Evolutionary conservation across 257 asterid species (phyloP).

Genomic region (Fraxinus excelsior): DNA sequence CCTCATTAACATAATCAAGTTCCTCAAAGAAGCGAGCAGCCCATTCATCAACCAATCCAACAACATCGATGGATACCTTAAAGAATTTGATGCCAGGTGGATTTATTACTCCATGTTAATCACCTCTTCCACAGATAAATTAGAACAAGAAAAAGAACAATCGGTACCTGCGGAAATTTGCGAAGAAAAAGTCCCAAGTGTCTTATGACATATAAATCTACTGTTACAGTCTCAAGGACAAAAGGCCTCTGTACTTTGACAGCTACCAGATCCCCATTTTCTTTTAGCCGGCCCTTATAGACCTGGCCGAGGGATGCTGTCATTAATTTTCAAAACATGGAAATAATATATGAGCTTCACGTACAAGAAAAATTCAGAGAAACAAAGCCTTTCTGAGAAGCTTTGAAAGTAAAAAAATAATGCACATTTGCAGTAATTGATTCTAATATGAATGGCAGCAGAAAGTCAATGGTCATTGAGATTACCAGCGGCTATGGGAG

Average conservation of each 20-base stretch:
- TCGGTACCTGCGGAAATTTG: constrained; percentile 86
- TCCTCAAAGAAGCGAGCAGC: constrained; percentile 99
- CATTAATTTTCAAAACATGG: constrained; percentile 34
- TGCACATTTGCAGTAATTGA: constrained; percentile 1
- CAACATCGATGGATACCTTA: constrained; percentile 88
- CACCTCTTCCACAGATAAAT: constrained; percentile 20
- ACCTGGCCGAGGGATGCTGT: constrained; percentile 99
- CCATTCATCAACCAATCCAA: constrained; percentile 99
- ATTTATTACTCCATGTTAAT: constrained; percentile 9
- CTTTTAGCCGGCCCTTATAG: constrained; percentile 93
- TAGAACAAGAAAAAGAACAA: constrained; percentile 22
- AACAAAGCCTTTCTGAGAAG: not conserved
- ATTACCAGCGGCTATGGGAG: constrained; percentile 99
- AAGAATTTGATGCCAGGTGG: not conserved
- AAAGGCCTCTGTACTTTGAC: constrained; percentile 99
- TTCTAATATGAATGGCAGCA: not conserved
- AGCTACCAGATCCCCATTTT: constrained; percentile 94
- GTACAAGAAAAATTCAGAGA: constrained; percentile 11
- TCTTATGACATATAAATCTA: constrained; percentile 85
- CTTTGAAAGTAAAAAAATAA: constrained; percentile 8
- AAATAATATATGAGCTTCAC: constrained; percentile 24
- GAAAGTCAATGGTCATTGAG: constrained; percentile 28
- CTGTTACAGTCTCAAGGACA: constrained; percentile 98
- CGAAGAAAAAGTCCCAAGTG: constrained; percentile 86
- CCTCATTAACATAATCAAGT: constrained; percentile 96